These are phyloP conservation scores for Exophiala sp. DNA, from an alignment of 2,329 filamentous ascomycete genomes.

Conservation along the genomic window DNA sequence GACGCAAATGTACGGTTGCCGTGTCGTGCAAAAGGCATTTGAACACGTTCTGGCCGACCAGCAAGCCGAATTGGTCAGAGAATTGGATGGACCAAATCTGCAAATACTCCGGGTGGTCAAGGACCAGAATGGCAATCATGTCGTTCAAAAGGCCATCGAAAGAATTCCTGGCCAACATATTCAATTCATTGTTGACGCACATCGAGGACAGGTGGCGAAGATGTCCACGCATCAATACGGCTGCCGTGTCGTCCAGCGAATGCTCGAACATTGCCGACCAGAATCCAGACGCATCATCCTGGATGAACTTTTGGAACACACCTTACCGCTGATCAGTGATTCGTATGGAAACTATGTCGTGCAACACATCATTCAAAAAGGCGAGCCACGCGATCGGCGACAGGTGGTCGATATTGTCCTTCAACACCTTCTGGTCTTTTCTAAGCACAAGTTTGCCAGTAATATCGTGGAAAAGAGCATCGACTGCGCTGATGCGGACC, in stretches of 20 bases:
- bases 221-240: constrained; percentile 77
- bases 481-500: constrained; percentile 60
- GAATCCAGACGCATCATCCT: constrained; percentile 67
- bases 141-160: constrained; percentile 89
- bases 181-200: constrained; percentile 75
- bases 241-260: constrained; percentile 86
- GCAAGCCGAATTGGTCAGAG: constrained; percentile 74
- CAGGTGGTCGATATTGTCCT: constrained; percentile 70
- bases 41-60: constrained; percentile 90
- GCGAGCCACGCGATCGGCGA: constrained; percentile 63
- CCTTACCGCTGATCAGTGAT: constrained; percentile 68
- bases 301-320: constrained; percentile 68
- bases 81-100: constrained; percentile 76
- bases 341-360: constrained; percentile 95
- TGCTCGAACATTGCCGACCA: constrained; percentile 75
- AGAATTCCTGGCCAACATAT: constrained; percentile 70
- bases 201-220: constrained; percentile 66
- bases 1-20: constrained; percentile 83
- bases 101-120: constrained; percentile 72
- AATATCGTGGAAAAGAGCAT: constrained; percentile 97
- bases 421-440: constrained; percentile 64
- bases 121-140: constrained; percentile 91
- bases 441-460: constrained; percentile 93
- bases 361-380: constrained; percentile 81
- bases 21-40: constrained; percentile 92